Percentiles rank a stretch among this genome's conserved stretches.
phyloP scores from a whole-genome alignment of 164 flowering plant species.

The Macadamia integrifolia region DNA sequence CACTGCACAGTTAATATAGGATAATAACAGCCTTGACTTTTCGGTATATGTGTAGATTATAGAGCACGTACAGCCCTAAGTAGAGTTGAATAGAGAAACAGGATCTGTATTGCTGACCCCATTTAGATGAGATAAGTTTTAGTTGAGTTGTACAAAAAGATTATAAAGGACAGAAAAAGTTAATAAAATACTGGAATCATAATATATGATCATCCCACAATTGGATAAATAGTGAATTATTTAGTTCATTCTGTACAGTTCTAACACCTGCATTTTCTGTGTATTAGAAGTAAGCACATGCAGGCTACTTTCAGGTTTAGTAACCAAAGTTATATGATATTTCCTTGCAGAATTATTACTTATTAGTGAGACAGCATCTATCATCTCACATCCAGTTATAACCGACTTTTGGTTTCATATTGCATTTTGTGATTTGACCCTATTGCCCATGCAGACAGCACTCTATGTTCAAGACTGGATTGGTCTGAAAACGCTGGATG shows the following conservation, averaged over 20 bases:
- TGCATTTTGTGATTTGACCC: background rate
- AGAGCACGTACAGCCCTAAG: too few species aligned
- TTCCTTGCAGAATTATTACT: background rate
- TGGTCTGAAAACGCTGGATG: constrained; percentile 70
- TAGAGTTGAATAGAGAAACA: too few species aligned
- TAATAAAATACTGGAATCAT: background rate
- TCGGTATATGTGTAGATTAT: too few species aligned
- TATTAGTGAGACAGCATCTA: background rate
- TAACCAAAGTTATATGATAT: background rate
- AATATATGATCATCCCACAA: background rate
- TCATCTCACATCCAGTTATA: background rate
- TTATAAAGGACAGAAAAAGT: too few species aligned
- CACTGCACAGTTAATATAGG: too few species aligned
- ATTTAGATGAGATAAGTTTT: too few species aligned
- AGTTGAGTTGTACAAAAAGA: too few species aligned
- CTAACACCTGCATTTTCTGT: too few species aligned
- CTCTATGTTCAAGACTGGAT: constrained; percentile 89
- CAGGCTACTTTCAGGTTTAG: background rate
- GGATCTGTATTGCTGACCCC: too few species aligned
- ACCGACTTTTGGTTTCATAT: background rate
- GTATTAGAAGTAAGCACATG: too few species aligned
- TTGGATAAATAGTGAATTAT: background rate
- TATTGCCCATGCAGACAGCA: constrained; percentile 47
- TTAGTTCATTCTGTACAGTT: too few species aligned
- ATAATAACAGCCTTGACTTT: too few species aligned